Base-by-base conservation (phyloP, 176 grass and related monocot species). In the Canna indica region DNA sequence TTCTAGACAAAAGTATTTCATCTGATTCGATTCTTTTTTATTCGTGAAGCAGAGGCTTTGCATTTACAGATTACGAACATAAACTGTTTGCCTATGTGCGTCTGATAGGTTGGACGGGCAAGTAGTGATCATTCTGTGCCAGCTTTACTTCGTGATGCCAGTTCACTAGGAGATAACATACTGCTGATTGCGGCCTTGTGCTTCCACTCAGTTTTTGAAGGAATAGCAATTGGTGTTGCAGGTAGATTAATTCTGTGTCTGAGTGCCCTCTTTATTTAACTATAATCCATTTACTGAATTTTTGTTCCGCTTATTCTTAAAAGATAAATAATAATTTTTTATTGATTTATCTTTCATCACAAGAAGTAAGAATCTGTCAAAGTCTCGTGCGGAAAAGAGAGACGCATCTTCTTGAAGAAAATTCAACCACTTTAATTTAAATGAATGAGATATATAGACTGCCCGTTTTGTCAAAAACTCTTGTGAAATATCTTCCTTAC, bases 201-300 rank as follows among this genome's bases (percentile, higher is more conserved):
- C 57, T 97, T 97, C 78, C 93, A 97, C 75, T 97, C 93, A 39
- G 88, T 97, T 74, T 97, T 97, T 70, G 93, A 97, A 72, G 93
- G 93, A 68, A 90, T 97, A 36, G 93, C 93, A 79, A 92, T 97
- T 50, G 93, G 93, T 41, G 80, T 97, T 68, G 81, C 93, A 12
- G 84, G 89, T 97, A 81, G 78, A 44, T n/a, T n/a, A n/a, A 63
- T 54, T 9, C 22, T 70, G 8, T 58, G 57, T 26, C 31, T 13
- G 64, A 16, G 27, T 59, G 18, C 22, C 10, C n/a, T 12, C 16
- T 30, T 14, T 26, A 5, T 63, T 27, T 45, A 44, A 26, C 36
- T 75, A 31, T 60, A n/a, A n/a, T n/a, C n/a, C 36, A 61, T 33
- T 17, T 63, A 5, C 57, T 31, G 16, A 44, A 18, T 75, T 12